Base-by-base conservation (phyloP, 345 rosid species). In the Lepidium sativum region DNA sequence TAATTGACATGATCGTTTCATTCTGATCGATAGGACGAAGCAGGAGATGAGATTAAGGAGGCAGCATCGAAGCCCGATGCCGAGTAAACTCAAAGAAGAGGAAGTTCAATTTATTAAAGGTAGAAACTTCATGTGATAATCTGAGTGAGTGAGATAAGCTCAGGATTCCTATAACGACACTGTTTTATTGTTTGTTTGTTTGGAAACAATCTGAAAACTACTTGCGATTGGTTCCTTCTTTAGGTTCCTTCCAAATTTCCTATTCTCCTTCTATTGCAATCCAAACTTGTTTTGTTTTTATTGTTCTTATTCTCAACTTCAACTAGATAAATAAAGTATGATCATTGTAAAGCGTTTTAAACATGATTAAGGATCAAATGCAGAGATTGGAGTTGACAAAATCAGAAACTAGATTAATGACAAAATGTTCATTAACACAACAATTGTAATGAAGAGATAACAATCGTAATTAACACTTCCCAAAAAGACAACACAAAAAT, bases 161-260 rank as follows among this genome's bases (percentile, higher is more conserved):
- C 86, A 81, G 82, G 83, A 86, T 86, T 52, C 72, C 80, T 71
- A 80, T 78, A 63, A 83, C 78, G 82, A 83, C 66, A 8, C 81
- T 76, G 18, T 79, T 83, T 23, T 76, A 76, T 9, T 83, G 77
- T 64, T 77, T 83, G 70, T 83, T 85, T 23, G 77, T 81, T 43
- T 81, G 78, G 82, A 85, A 81, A 60, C 79, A 81, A 40, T 82
- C 78, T 57, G 37, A 70, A 70, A 56, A 16, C 49, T 48, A 54
- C 51, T 54, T 54, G 63, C 40, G 9, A 52, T 54, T 60, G 37
- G 6, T 62, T 33, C 57, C 23, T 25, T 2, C 25, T 31, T 16
- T 60, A 9, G 27, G 10, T 41, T 59, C 40, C 49, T 4, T 20
- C 32, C 0, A 51, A 32, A 45, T 15, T 33, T 57, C 8, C 29